A percentile compares a stretch with the other conserved stretches of the same genome.
phyloP scores from a whole-genome alignment of 2,329 filamentous ascomycete species.

The Arthroderma sp. region DNA sequence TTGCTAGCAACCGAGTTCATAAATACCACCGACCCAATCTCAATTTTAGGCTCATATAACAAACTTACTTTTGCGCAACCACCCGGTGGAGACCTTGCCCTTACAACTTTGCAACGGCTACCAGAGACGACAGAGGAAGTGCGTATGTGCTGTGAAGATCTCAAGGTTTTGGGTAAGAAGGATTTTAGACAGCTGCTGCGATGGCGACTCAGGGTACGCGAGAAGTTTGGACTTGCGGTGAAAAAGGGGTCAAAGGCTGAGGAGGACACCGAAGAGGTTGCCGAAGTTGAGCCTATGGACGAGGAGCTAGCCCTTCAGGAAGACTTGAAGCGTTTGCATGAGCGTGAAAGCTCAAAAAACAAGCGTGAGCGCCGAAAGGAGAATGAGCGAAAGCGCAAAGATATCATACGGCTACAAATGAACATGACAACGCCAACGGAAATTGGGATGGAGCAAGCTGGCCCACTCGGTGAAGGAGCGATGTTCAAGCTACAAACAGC shows the following conservation, averaged over 20 bases:
- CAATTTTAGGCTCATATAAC: constrained; percentile 77
- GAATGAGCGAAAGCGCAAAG: constrained; percentile 88
- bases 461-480: constrained; percentile 63
- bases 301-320: constrained; percentile 85
- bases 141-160: constrained; percentile 61
- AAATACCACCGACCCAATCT: constrained; percentile 83
- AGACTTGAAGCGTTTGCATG: constrained; percentile 69
- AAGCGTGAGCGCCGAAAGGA: constrained; percentile 76
- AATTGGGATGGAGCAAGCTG: constrained; percentile 79
- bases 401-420: constrained; percentile 92
- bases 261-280: constrained; percentile 57
- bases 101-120: constrained; percentile 73
- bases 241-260: constrained; percentile 50
- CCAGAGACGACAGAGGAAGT: constrained; percentile 80
- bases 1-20: constrained; percentile 84
- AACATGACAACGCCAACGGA: constrained; percentile 95
- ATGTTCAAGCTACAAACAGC: constrained; percentile 79
- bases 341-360: constrained; percentile 62
- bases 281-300: constrained; percentile 79
- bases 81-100: constrained; percentile 69
- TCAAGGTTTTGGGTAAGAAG: constrained; percentile 83
- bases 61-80: constrained; percentile 70
- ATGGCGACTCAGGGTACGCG: constrained; percentile 81
- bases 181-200: constrained; percentile 83
- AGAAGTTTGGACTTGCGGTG: constrained; percentile 74